These are phyloP conservation scores for Xanthoconium purpureum DNA, from an alignment of 768 basidiomycete genomes.

Conservation along the genomic window DNA sequence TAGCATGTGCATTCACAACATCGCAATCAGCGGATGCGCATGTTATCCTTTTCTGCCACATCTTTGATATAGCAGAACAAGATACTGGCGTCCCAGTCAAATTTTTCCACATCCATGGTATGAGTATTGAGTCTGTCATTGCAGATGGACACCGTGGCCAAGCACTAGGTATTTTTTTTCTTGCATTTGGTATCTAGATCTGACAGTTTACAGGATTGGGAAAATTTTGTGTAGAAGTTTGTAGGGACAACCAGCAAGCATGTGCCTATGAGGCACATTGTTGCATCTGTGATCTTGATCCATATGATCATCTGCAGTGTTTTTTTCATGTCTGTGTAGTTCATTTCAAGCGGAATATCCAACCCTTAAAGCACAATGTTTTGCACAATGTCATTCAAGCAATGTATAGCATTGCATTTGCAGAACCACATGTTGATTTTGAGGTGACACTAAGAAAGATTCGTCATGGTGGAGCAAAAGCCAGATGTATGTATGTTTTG, in stretches of 20 bases:
- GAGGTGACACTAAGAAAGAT: neutral
- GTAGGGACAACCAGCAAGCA: neutral
- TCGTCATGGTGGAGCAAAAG: neutral
- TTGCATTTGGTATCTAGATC: no score
- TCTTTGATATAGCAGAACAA: conserved; percentile 12
- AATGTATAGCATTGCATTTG: conserved; percentile 2
- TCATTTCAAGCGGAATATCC: conserved; percentile 1
- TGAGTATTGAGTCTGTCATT: neutral
- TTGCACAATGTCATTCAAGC: neutral
- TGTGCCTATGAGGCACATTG: neutral
- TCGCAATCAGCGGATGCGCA: conserved; percentile 28
- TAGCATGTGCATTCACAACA: conserved; percentile 23
- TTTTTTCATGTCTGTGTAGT: neutral
- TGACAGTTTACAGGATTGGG: neutral
- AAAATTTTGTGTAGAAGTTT: conserved; percentile 3
- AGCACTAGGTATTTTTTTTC: neutral
- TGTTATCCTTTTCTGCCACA: conserved; percentile 17
- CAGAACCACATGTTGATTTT: neutral
- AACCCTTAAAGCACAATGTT: neutral
- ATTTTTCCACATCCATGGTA: neutral
- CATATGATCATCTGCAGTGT: conserved; percentile 1
- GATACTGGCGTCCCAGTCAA: neutral
- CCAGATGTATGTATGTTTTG: neutral
- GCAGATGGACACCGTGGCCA: conserved; percentile 8
- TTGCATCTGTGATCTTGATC: neutral